These are phyloP conservation scores for Cichorium intybus DNA, from an alignment of 140 eudicot genomes.

Conservation along the genomic window DNA sequence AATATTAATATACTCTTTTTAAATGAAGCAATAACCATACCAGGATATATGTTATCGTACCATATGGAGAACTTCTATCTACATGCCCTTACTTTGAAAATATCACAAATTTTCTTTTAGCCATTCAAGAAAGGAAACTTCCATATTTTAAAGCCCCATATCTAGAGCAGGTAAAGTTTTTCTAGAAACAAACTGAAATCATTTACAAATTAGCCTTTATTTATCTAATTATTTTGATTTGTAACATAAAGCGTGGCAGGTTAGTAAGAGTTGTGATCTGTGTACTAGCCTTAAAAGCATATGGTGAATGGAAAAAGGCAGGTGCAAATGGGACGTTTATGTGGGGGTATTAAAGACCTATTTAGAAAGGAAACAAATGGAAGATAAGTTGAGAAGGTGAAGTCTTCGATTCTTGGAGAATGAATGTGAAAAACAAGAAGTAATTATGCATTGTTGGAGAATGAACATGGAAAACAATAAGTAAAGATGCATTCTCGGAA, in stretches of 20 bases:
- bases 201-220: neutral
- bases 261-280: constrained; percentile 53
- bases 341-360: constrained; percentile 39
- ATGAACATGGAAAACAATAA: no score
- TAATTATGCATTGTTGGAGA: no score
- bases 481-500: no score
- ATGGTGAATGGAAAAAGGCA: constrained; percentile 48
- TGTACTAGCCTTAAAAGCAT: constrained; percentile 54
- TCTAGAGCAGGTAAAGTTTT: constrained; percentile 45
- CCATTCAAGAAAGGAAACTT: constrained; percentile 43
- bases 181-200: neutral
- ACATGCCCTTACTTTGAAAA: constrained; percentile 47
- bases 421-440: no score
- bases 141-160: constrained; percentile 52
- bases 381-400: constrained; percentile 36
- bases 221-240: constrained; percentile 13
- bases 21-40: no score
- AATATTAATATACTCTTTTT: no score
- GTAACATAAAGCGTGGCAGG: constrained; percentile 43
- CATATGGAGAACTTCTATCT: constrained; percentile 48
- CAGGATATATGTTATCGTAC: constrained; percentile 41
- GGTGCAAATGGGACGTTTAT: constrained; percentile 47
- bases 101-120: constrained; percentile 52
- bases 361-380: constrained; percentile 40
- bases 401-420: no score